phyloP scores from a whole-genome alignment of 2,329 filamentous ascomycete genomes.

The Epichloe sibirici region DNA sequence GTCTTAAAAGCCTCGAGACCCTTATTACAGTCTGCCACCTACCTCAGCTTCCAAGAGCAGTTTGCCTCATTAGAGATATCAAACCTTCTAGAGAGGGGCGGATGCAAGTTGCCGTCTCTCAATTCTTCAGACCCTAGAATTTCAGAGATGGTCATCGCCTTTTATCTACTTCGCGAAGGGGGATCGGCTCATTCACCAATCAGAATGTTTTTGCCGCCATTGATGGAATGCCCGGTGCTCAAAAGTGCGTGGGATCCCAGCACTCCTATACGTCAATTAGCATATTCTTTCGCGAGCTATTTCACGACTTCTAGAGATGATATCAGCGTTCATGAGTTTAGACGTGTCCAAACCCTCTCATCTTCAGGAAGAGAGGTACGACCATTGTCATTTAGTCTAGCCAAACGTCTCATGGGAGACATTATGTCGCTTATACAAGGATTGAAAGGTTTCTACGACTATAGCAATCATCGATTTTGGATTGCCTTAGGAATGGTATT shows the following conservation, averaged over 20 bases:
- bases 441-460: conserved; percentile 7
- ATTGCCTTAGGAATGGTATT: conserved; percentile 13
- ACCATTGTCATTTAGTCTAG: conserved; percentile 6
- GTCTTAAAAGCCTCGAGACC: conserved; percentile 15
- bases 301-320: background rate
- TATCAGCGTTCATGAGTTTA: conserved; percentile 22
- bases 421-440: conserved; percentile 8
- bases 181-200: conserved; percentile 5
- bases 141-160: conserved; percentile 26
- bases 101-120: conserved; percentile 4
- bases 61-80: background rate
- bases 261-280: conserved; percentile 35
- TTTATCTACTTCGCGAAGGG: conserved; percentile 5
- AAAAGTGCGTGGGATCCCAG: conserved; percentile 47
- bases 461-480: conserved; percentile 8
- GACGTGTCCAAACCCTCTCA: conserved; percentile 19
- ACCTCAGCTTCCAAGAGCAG: conserved; percentile 6
- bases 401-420: conserved; percentile 7
- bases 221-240: conserved; percentile 44
- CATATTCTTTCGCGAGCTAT: conserved; percentile 33
- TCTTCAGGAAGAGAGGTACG: conserved; percentile 18
- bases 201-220: conserved; percentile 51
- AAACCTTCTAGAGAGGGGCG: background rate
- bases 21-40: conserved; percentile 9
- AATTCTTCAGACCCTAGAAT: conserved; percentile 24